These are phyloP conservation scores for Penicillium flavigenum DNA, from an alignment of 495 filamentous ascomycete species.

Conservation along the genomic window DNA sequence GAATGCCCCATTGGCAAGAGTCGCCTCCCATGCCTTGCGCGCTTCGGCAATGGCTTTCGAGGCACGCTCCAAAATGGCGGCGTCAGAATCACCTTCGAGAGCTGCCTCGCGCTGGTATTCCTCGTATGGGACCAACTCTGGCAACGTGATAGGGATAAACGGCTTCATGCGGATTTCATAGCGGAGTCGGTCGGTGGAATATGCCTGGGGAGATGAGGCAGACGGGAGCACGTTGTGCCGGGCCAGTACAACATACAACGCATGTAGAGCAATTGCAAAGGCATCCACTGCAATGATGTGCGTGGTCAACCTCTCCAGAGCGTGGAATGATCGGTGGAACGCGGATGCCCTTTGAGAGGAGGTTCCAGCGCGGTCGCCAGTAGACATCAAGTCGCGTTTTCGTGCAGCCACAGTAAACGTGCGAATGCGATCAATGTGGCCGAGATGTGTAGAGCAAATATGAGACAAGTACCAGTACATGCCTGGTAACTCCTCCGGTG, in stretches of 20 bases:
- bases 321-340: conserved; percentile 55
- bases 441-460: conserved; percentile 48
- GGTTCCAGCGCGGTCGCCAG: conserved; percentile 2
- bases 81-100: conserved; percentile 42
- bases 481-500: conserved; percentile 76
- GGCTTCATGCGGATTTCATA: conserved; percentile 92
- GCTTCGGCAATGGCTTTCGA: conserved; percentile 58
- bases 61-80: conserved; percentile 58
- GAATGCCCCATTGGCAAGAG: conserved; percentile 47
- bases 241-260: conserved; percentile 65
- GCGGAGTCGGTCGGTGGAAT: conserved; percentile 65
- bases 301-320: conserved; percentile 59
- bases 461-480: conserved; percentile 82
- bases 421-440: conserved; percentile 69
- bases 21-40: conserved; percentile 62
- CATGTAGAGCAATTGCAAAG: conserved; percentile 65
- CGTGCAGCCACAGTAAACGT: conserved; percentile 51
- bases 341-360: conserved; percentile 29
- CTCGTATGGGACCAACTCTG: conserved; percentile 66
- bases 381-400: conserved; percentile 29
- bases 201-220: conserved; percentile 59
- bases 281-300: conserved; percentile 68
- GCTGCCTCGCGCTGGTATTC: conserved; percentile 51
- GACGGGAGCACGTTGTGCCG: conserved; percentile 58
- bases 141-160: conserved; percentile 67